Base-by-base conservation (phyloP, 768 basidiomycete genomes). In the Trametes villosa region DNA sequence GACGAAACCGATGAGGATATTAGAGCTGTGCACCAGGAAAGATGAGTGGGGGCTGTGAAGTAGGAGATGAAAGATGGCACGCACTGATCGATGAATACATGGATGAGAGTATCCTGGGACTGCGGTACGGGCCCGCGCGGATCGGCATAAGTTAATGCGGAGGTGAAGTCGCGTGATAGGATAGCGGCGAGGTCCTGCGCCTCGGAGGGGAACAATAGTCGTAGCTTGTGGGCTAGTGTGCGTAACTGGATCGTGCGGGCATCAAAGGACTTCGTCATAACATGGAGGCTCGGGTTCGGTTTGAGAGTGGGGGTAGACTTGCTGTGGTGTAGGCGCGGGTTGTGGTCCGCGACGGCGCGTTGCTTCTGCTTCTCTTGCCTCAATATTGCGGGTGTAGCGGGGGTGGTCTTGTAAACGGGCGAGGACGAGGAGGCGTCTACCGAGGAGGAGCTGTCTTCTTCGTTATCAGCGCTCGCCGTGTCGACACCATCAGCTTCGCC, bases 1-100 rank as follows among this genome's bases (percentile, higher is more conserved):
- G n/a, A 94, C 71, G 55, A 94, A 81, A 33, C 92, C 92, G 61
- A 95, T 87, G 46, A 94, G 83, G 63, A 95, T 94, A 70, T 95
- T 95, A 17, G 92, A 94, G 65, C 92, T 94, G 66, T 47, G 45
- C 24, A 50, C 29, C 0, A 48, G 13, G 65, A 31, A 18, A 27
- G 9, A 29, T 56, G 38, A 38, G 53, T 30, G 11, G 13, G 27
- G 52, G 64, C 48, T 34, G 12, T 46, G 40, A 33, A 26, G 60
- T 42, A 41, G 34, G 27, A 30, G 20, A 57, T 60, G 49, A 60
- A 55, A 48, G 59, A 46, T 45, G 24, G 22, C 4, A 80, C 81
- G 59, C 63, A 86, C 85, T 86, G 85, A 68, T 87, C 85, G 64
- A 87, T 77, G 72, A 87, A 86, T 63, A 74, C 70, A 66, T 76